Percentiles rank a stretch among this genome's conserved stretches.
Evolutionary conservation across 176 grass and related monocot species (phyloP).

Genomic region (Lolium multiflorum): DNA sequence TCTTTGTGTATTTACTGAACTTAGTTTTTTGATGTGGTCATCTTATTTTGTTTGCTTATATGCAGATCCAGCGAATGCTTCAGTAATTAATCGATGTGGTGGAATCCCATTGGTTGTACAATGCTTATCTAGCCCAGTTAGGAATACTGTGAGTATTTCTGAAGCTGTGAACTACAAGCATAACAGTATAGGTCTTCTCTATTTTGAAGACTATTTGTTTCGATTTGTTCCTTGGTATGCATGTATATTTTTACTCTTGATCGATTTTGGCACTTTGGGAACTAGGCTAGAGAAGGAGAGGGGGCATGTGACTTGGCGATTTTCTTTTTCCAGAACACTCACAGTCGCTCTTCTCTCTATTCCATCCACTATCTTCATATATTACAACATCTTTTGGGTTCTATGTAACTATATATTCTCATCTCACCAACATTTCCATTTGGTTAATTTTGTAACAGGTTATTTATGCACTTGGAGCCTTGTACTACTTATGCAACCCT

Average conservation of each 20-base stretch:
- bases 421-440: slow-evolving; percentile 8
- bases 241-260: not conserved
- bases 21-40: not conserved
- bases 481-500: slow-evolving; percentile 75
- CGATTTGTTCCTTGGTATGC: not conserved
- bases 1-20: not conserved
- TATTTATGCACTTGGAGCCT: slow-evolving; percentile 76
- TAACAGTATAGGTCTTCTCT: not conserved
- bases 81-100: slow-evolving; percentile 66
- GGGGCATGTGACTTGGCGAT: not conserved
- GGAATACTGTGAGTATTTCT: slow-evolving; percentile 77
- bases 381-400: not conserved
- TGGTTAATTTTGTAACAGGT: slow-evolving; percentile 52
- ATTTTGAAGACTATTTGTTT: slow-evolving; percentile 13
- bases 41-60: slow-evolving; percentile 19
- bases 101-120: slow-evolving; percentile 87
- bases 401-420: not conserved
- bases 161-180: slow-evolving; percentile 26
- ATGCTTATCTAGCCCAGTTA: slow-evolving; percentile 88
- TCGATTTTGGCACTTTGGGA: not conserved
- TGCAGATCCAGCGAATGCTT: slow-evolving; percentile 84
- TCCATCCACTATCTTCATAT: not conserved
- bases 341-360: not conserved
- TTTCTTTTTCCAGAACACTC: not conserved
- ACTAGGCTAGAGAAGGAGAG: slow-evolving; percentile 9